Evolutionary conservation across 257 asterid species (phyloP).

Genomic region (Lycium barbarum): DNA sequence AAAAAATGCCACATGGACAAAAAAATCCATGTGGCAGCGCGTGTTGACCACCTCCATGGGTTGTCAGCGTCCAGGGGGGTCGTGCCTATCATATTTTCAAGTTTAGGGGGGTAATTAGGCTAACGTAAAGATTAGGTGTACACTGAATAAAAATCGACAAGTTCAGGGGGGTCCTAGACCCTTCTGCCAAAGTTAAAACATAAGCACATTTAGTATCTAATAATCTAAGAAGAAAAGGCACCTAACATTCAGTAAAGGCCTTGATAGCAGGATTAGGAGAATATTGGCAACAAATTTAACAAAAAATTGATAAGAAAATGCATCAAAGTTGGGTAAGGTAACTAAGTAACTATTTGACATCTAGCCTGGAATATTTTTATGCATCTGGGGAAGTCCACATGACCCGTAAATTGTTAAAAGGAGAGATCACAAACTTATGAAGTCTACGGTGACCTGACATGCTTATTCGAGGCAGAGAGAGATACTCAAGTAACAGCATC

Average conservation of each 20-base stretch:
- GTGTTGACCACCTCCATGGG: too few relatives aligned
- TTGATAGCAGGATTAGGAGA: neutral
- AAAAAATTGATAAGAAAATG: neutral
- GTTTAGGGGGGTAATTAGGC: too few relatives aligned
- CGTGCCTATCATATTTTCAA: too few relatives aligned
- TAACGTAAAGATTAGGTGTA: too few relatives aligned
- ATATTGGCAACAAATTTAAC: slow-evolving; percentile 1
- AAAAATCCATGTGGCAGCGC: too few relatives aligned
- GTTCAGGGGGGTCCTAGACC: too few relatives aligned
- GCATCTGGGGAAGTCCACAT: neutral
- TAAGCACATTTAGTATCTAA: neutral
- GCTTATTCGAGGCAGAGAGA: neutral
- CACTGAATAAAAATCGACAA: too few relatives aligned
- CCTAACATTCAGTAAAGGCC: neutral
- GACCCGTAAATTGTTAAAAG: neutral
- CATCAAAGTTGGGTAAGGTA: neutral
- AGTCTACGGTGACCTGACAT: neutral
- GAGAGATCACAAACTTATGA: neutral
- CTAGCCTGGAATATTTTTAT: too few relatives aligned
- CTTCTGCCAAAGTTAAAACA: neutral
- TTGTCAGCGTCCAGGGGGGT: too few relatives aligned
- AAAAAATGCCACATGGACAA: too few relatives aligned
- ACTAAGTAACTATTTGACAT: too few relatives aligned
- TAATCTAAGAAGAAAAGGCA: slow-evolving; percentile 4
- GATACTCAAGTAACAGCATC: neutral